A percentile compares a stretch with the other conserved stretches of the same genome.
Evolutionary conservation across 768 basidiomycete species (phyloP).

Genomic region (Podaxis rugospora): DNA sequence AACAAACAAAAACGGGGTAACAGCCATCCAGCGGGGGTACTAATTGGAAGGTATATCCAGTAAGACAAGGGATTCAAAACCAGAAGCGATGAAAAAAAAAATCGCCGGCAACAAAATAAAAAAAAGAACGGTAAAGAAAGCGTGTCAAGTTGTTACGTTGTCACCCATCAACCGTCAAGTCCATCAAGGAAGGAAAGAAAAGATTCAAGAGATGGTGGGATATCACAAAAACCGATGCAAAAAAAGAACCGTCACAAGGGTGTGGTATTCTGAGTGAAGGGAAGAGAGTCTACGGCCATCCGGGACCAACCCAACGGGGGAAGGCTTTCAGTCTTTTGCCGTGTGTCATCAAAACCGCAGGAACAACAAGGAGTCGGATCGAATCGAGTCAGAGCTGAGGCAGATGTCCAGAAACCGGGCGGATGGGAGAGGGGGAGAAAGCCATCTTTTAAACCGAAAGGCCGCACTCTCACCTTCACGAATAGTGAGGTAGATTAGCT

Average conservation of each 20-base stretch:
- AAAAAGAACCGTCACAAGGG: background rate
- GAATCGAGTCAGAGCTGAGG: too few relatives aligned
- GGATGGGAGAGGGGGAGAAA: background rate
- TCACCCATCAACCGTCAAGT: too few relatives aligned
- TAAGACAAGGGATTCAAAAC: background rate
- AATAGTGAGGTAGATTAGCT: slow-evolving; percentile 11
- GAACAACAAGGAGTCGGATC: too few relatives aligned
- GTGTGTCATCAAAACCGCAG: background rate
- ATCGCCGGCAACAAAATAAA: too few relatives aligned
- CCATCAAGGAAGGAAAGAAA: too few relatives aligned
- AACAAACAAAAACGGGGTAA: background rate
- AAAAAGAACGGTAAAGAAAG: too few relatives aligned
- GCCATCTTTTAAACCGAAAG: background rate
- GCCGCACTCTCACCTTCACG: slow-evolving; percentile 3
- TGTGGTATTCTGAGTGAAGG: background rate
- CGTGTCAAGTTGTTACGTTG: too few relatives aligned
- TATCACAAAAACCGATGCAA: background rate
- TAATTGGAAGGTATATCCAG: background rate
- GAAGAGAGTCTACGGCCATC: slow-evolving; percentile 1
- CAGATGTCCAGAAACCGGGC: background rate
- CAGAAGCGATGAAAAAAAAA: too few relatives aligned
- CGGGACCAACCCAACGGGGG: background rate
- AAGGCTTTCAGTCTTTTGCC: background rate
- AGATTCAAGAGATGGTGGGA: background rate
- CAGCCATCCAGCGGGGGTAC: background rate